Evolutionary conservation across 2,329 filamentous ascomycete species (phyloP), one percentile per base, ranked within the genome.

Genomic region (Torrubiellomyces zombiae): DNA sequence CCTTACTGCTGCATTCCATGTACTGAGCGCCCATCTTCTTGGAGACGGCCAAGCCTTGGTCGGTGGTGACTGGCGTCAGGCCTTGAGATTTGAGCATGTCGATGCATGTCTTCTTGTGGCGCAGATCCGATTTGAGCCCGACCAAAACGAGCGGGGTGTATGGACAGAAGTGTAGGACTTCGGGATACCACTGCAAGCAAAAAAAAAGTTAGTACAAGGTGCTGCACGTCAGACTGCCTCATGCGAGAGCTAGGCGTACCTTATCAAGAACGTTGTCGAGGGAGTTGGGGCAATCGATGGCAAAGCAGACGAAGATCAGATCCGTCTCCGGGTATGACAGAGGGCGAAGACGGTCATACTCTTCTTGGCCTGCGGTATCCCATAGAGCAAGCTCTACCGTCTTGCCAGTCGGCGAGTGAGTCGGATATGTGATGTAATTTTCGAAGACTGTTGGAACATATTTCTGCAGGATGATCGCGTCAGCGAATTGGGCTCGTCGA

Each of bases 361-460:
- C 89, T 55, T 98, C 89, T 55, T 98, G 89, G 19, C 89, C 89
- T 41, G 89, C 89, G 15, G 89, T 98, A 55, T 98, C 89, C 89
- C 89, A 98, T 26, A 98, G 67, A 20, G 89, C 89, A 32, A 98
- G 70, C 58, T 98, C 89, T 38, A 98, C 83, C 29, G 77, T 85
- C 65, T 94, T 95, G 45, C 86, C 85, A 9, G 77, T 80, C 21
- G 74, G 70, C 36, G 74, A 71, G 56, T 98, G 89, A 31, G 75
- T 78, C 29, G 86, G 91, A 52, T 93, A 86, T 27, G 89, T 94
- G 57, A 98, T 95, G 68, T 98, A 98, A 62, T 98, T 98, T 49
- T 98, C 89, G 51, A 98, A 98, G 26, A 98, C 89, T 3, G 89
- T 98, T 4, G 89, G 89, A 20, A 98, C 89, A 44, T 98, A 98